Conservation (phyloP, 2,329 filamentous ascomycete genomes). For the Ceratocystis cacaofunesta region DNA sequence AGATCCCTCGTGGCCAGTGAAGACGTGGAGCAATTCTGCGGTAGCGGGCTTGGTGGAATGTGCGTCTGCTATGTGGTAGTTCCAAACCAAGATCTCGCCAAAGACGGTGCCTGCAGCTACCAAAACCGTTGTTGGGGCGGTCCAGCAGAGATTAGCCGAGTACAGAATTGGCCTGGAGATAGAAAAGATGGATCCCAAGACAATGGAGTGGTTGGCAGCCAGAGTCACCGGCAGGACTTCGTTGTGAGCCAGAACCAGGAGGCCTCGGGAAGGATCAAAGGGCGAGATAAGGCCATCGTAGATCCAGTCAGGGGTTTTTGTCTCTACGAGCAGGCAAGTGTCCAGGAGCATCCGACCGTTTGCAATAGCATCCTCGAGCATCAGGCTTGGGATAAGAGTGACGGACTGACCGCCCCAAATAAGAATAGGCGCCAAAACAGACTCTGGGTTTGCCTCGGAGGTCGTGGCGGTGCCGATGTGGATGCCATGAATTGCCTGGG, state of each 20-base stretch:
- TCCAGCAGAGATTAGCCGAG: slow-evolving; percentile 59
- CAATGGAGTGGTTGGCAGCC: slow-evolving; percentile 22
- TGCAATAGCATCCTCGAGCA: slow-evolving; percentile 21
- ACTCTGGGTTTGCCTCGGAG: neutral
- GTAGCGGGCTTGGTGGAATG: slow-evolving; percentile 7
- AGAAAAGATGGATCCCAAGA: slow-evolving; percentile 38
- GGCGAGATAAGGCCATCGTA: slow-evolving; percentile 48
- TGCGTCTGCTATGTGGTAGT: slow-evolving; percentile 34
- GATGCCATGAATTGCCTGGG: slow-evolving; percentile 64
- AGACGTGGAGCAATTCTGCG: slow-evolving; percentile 36
- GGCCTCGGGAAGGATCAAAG: slow-evolving; percentile 30
- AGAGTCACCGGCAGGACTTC: slow-evolving; percentile 45
- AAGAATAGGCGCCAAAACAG: slow-evolving; percentile 29
- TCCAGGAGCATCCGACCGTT: neutral
- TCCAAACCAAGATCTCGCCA: slow-evolving; percentile 87
- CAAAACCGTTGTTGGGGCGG: slow-evolving; percentile 44
- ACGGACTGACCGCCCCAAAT: slow-evolving; percentile 57
- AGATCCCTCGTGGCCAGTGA: slow-evolving; percentile 71
- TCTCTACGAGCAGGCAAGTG: neutral
- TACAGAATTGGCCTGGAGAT: slow-evolving; percentile 77
- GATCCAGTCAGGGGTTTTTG: slow-evolving; percentile 56
- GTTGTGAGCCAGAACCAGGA: slow-evolving; percentile 77
- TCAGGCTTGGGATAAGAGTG: slow-evolving; percentile 21
- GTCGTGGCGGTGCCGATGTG: slow-evolving; percentile 25
- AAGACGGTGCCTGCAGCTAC: slow-evolving; percentile 86